phyloP scores from a whole-genome alignment of 345 rosid species.

The Murraya paniculata region DNA sequence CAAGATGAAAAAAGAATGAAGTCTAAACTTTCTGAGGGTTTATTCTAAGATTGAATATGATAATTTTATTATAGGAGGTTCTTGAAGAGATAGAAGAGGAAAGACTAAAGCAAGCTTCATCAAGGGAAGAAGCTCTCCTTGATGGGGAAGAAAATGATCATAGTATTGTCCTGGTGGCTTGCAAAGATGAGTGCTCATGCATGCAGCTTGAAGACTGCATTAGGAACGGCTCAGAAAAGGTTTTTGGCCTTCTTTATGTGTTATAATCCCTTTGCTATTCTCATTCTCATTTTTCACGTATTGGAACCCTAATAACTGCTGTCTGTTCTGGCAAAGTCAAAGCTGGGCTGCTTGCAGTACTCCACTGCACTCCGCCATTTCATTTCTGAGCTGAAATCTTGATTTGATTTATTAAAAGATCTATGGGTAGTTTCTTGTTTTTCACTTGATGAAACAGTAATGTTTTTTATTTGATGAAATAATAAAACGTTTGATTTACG shows the following conservation, averaged over 20 bases:
- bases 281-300: not conserved
- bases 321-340: not conserved
- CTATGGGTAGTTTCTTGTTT: not conserved
- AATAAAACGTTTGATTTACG: not conserved
- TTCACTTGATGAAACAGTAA: not conserved
- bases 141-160: constrained; percentile 45
- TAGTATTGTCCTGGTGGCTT: constrained; percentile 79
- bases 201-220: constrained; percentile 97
- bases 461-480: not conserved
- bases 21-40: not conserved
- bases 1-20: not conserved
- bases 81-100: constrained; percentile 86
- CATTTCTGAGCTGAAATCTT: not conserved
- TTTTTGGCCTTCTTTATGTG: constrained; percentile 17
- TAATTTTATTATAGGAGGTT: constrained; percentile 55
- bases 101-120: constrained; percentile 49
- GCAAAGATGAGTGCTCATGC: constrained; percentile 93
- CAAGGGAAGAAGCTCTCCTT: constrained; percentile 29
- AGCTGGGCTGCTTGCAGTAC: not conserved
- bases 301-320: not conserved
- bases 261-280: not conserved
- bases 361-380: not conserved
- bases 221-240: constrained; percentile 63
- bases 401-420: not conserved
- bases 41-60: constrained; percentile 8